Evolutionary conservation across 2,329 filamentous ascomycete genomes (phyloP).

Genomic region (Alternaria sp.): DNA sequence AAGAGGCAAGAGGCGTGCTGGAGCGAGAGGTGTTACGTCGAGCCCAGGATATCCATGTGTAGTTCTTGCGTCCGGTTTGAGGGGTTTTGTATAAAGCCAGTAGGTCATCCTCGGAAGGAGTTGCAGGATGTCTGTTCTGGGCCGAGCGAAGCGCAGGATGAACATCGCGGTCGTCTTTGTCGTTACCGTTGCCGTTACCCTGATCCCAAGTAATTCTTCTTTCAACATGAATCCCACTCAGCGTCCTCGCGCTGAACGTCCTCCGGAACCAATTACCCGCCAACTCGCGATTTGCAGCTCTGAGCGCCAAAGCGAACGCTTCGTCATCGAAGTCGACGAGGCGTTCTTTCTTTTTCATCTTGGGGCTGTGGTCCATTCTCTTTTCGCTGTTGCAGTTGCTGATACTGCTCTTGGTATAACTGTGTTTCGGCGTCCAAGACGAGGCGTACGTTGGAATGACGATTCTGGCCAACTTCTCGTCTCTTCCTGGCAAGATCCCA

Average conservation of each 20-base stretch:
- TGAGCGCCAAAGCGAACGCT: constrained; percentile 27
- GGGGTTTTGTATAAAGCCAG: not conserved
- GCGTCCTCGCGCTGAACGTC: constrained; percentile 25
- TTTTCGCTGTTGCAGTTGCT: not conserved
- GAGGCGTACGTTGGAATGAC: not conserved
- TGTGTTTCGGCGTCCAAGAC: not conserved
- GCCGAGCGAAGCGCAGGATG: not conserved
- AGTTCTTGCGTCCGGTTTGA: not conserved
- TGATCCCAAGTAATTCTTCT: constrained; percentile 15
- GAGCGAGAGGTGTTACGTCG: not conserved
- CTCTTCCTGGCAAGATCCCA: not conserved
- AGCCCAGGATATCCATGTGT: not conserved
- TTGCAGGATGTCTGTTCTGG: rapidly evolving
- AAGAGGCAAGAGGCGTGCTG: too few relatives aligned
- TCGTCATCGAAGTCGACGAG: constrained; percentile 38
- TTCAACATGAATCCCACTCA: constrained; percentile 27
- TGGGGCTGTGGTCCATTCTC: not conserved
- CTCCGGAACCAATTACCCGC: constrained; percentile 29
- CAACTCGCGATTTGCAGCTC: constrained; percentile 21
- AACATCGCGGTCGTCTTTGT: not conserved
- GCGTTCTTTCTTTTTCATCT: not conserved
- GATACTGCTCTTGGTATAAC: not conserved
- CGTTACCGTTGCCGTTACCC: constrained; percentile 15
- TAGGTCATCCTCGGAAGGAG: not conserved
- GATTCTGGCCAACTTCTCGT: not conserved